These are phyloP conservation scores for Quercus tomentella DNA, from an alignment of 331 rosid species.

Conservation along the genomic window DNA sequence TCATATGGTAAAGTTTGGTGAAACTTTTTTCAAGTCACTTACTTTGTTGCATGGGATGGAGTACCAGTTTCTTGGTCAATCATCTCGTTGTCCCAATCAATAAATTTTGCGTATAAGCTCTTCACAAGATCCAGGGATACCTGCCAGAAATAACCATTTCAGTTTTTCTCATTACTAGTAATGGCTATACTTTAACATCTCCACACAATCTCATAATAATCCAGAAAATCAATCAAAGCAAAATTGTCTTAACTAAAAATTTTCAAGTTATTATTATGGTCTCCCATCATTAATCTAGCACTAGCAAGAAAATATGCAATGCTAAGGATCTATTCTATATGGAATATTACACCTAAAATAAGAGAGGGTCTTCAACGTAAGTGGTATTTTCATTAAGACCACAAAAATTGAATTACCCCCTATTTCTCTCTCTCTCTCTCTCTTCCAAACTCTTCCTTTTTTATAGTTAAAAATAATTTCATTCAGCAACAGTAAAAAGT, in stretches of 20 bases:
- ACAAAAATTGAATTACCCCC: neutral
- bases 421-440: neutral
- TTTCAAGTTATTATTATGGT: constrained; percentile 13
- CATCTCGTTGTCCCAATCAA: constrained; percentile 94
- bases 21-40: constrained; percentile 35
- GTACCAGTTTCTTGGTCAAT: constrained; percentile 75
- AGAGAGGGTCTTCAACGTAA: neutral
- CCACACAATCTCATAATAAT: constrained; percentile 9
- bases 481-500: too few species aligned
- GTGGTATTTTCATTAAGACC: neutral
- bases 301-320: neutral
- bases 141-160: constrained; percentile 45
- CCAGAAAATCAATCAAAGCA: neutral
- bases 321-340: neutral
- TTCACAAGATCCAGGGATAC: constrained; percentile 97
- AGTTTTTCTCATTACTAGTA: constrained; percentile 15
- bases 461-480: too few species aligned
- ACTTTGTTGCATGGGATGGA: constrained; percentile 96
- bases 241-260: neutral
- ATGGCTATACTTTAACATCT: constrained; percentile 2
- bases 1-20: constrained; percentile 11
- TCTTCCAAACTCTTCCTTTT: neutral
- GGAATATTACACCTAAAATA: neutral
- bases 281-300: constrained; percentile 9
- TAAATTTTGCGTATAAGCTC: constrained; percentile 95